Evolutionary conservation across 2,329 filamentous ascomycete species (phyloP).

Genomic region (Colletotrichum horii): DNA sequence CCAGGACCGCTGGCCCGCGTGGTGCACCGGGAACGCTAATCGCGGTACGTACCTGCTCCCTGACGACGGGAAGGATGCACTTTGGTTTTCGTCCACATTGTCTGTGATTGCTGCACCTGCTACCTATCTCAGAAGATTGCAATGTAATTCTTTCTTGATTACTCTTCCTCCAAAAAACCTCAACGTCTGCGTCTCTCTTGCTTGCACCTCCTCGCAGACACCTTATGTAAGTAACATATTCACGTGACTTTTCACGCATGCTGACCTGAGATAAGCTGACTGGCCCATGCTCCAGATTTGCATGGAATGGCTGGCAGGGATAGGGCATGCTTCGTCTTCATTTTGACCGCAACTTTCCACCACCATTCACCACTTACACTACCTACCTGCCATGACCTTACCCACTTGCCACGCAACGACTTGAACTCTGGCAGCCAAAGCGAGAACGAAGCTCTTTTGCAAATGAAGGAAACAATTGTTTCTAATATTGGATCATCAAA

Average conservation of each 20-base stretch:
- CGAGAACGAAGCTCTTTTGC: neutral
- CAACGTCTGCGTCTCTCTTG: neutral
- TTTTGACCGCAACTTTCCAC: neutral
- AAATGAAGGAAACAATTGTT: neutral
- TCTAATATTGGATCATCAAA: slow-evolving; percentile 12
- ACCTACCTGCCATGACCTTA: neutral
- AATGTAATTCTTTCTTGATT: neutral
- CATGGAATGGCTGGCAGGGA: neutral
- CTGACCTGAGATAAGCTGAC: neutral
- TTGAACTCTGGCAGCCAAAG: neutral
- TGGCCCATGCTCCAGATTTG: neutral
- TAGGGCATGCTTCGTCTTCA: neutral
- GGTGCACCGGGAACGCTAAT: neutral
- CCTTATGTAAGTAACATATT: neutral
- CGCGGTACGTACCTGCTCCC: neutral
- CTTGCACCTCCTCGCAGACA: neutral
- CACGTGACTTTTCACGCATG: neutral
- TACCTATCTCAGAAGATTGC: neutral
- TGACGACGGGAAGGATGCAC: neutral
- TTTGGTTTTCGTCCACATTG: neutral
- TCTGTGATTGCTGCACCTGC: neutral
- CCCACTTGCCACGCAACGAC: neutral
- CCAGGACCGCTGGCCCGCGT: neutral
- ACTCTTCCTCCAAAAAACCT: neutral
- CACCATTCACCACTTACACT: neutral